A percentile compares a stretch with the other conserved stretches of the same genome.
These are phyloP conservation scores for Fonticula alba DNA, from an alignment of 78 protist genomes.

Conservation along the genomic window DNA sequence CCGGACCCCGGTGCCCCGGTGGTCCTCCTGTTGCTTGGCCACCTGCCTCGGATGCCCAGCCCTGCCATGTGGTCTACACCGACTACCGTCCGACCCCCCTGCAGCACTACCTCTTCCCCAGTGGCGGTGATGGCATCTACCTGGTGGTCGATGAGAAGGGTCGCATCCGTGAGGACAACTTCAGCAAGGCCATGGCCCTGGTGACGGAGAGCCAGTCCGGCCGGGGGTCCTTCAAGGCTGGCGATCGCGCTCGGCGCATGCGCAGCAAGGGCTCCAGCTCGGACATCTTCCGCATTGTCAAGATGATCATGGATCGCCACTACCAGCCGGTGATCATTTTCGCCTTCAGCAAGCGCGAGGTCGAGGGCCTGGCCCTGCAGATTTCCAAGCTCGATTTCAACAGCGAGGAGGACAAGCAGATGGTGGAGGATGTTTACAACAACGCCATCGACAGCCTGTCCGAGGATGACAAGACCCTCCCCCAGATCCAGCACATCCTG, in stretches of 20 bases:
- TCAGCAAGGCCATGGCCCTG: slow-evolving; percentile 32
- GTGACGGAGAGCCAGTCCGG: not conserved
- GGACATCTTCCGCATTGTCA: slow-evolving; percentile 53
- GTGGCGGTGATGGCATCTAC: slow-evolving; percentile 57
- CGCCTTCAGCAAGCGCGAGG: slow-evolving; percentile 9
- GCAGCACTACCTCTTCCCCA: slow-evolving; percentile 35
- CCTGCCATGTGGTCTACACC: slow-evolving; percentile 59
- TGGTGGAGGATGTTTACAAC: slow-evolving; percentile 39
- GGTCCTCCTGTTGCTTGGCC: no score
- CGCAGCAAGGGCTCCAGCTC: slow-evolving; percentile 12
- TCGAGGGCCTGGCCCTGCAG: slow-evolving; percentile 3
- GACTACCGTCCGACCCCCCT: slow-evolving; percentile 86
- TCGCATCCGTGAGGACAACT: slow-evolving; percentile 42
- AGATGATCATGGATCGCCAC: slow-evolving; percentile 53
- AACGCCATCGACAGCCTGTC: slow-evolving; percentile 58
- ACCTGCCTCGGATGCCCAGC: no score
- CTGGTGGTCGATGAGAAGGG: slow-evolving; percentile 61
- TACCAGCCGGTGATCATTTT: slow-evolving; percentile 56
- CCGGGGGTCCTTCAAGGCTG: not conserved
- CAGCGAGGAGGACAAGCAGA: slow-evolving; percentile 27
- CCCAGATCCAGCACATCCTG: slow-evolving; percentile 9
- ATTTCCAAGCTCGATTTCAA: slow-evolving; percentile 24
- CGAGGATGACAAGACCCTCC: slow-evolving; percentile 18
- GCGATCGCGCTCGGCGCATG: not conserved
- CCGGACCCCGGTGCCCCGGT: no score